Evolutionary conservation across 495 filamentous ascomycete genomes (phyloP).

Genomic region (Echria macrotheca): DNA sequence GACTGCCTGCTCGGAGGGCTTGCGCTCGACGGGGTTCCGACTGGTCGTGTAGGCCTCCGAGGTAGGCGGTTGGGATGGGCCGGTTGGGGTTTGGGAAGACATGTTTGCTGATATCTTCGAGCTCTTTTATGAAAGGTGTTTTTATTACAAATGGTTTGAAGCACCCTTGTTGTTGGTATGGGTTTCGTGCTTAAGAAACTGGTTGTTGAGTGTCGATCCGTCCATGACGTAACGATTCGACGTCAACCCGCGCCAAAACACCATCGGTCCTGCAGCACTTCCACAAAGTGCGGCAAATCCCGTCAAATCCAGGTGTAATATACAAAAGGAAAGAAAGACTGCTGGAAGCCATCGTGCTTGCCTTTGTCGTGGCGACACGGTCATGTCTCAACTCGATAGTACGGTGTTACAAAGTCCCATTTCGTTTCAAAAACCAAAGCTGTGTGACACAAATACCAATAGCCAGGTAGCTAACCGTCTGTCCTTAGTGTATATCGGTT

Average conservation of each 20-base stretch:
- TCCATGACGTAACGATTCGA: conserved; percentile 3
- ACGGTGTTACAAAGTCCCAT: too few relatives aligned
- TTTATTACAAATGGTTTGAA: neutral
- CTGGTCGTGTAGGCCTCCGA: conserved; percentile 38
- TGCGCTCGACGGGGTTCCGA: conserved; percentile 46
- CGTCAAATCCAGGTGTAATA: too few relatives aligned
- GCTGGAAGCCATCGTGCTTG: too few relatives aligned
- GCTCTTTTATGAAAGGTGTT: too few relatives aligned
- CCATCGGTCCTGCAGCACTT: neutral
- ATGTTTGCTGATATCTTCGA: conserved; percentile 5
- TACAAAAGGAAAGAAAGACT: too few relatives aligned
- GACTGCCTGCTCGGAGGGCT: conserved; percentile 41
- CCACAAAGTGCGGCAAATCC: too few relatives aligned
- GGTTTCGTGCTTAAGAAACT: neutral
- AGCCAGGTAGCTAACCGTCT: too few relatives aligned
- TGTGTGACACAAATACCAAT: too few relatives aligned
- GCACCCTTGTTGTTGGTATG: neutral
- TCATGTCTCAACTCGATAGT: too few relatives aligned
- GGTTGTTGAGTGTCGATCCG: neutral
- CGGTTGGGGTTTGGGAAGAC: conserved; percentile 30
- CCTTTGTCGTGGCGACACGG: too few relatives aligned
- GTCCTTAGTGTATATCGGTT: too few relatives aligned
- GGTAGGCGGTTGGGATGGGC: conserved; percentile 47
- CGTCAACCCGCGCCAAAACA: neutral
- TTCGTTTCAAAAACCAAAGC: too few relatives aligned